Base-by-base conservation (phyloP, 441 rosid species). In the Erodium trifolium region DNA sequence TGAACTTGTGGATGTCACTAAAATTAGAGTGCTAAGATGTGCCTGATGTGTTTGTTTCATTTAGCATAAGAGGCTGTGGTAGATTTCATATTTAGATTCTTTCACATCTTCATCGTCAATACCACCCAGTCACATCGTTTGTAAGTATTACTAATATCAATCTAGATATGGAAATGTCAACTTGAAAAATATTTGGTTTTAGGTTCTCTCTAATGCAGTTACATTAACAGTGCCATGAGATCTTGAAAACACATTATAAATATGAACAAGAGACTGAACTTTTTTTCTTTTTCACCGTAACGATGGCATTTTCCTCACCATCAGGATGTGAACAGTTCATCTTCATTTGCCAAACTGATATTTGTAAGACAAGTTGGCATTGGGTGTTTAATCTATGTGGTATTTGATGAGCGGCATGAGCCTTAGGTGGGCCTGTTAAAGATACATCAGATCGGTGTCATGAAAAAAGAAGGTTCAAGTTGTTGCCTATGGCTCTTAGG, bases 21-120 rank as follows among this genome's bases (percentile, higher is more conserved):
- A 47, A 53, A n/a, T 14, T 53, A 53, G 60, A 53, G 18, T 53
- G 60, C 19, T 16, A 14, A 53, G 18, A 53, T 53, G 19, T 14
- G 60, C 60, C 19, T 53, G 60, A 53, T 16, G 18, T 53, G 13
- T n/a, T 13, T 53, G 60, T 53, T 53, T 53, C 60, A 53, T n/a
- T 53, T 3, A 53, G 60, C 19, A 14, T 53, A 47, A 47, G 53
- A 11, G 53, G 14, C 53, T 11, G 12, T 41, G 53, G 14, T 47
- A 47, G 16, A 12, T 47, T 53, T 53, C 60, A 14, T 53, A n/a
- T n/a, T 14, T n/a, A 53, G 19, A 16, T 8, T n/a, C 60, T 19
- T 16, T 53, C 18, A n/a, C 18, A 16, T 16, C 60, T 53, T 16
- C 60, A 53, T 53, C 5, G 9, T 14, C 60, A 53, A 53, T 53